Conservation (phyloP, 1,284 basidiomycete genomes). For the Cutaneotrichosporon dermatis region DNA sequence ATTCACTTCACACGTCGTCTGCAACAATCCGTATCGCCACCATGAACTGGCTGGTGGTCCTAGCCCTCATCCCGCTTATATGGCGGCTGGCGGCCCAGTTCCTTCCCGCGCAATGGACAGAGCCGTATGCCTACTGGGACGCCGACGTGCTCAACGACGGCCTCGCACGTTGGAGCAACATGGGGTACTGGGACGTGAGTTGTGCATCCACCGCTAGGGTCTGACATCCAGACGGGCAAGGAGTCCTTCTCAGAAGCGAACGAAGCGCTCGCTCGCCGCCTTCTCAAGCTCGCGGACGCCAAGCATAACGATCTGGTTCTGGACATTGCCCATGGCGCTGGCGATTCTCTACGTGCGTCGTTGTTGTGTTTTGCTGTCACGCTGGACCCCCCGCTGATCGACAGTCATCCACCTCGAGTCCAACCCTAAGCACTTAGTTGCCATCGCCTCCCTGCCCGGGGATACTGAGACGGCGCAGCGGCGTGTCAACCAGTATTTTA, state of each 20-base stretch:
- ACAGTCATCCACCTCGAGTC: constrained; percentile 41
- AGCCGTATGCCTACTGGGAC: constrained; percentile 38
- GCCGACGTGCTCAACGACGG: constrained; percentile 28
- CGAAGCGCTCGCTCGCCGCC: constrained; percentile 58
- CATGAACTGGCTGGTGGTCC: constrained; percentile 20
- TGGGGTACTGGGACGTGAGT: constrained; percentile 40
- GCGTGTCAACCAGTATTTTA: constrained; percentile 45
- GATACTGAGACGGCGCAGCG: constrained; percentile 55
- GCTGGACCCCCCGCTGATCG: neutral
- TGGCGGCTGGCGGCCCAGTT: constrained; percentile 24
- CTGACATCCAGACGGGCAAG: constrained; percentile 1
- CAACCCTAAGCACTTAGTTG: constrained; percentile 53
- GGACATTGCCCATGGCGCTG: constrained; percentile 67
- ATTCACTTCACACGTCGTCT: neutral
- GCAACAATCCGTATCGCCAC: neutral
- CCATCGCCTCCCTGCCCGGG: constrained; percentile 58
- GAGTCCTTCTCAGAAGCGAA: constrained; percentile 59
- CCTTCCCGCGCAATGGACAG: constrained; percentile 27
- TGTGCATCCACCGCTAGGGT: neutral
- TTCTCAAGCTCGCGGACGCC: constrained; percentile 53
- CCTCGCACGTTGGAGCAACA: constrained; percentile 36
- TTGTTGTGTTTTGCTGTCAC: too few species aligned
- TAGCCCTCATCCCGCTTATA: constrained; percentile 28
- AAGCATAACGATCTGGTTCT: constrained; percentile 52
- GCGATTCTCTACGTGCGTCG: constrained; percentile 60